These are phyloP conservation scores for Trichosporon inkin DNA, from an alignment of 1,284 basidiomycete species.

Conservation along the genomic window DNA sequence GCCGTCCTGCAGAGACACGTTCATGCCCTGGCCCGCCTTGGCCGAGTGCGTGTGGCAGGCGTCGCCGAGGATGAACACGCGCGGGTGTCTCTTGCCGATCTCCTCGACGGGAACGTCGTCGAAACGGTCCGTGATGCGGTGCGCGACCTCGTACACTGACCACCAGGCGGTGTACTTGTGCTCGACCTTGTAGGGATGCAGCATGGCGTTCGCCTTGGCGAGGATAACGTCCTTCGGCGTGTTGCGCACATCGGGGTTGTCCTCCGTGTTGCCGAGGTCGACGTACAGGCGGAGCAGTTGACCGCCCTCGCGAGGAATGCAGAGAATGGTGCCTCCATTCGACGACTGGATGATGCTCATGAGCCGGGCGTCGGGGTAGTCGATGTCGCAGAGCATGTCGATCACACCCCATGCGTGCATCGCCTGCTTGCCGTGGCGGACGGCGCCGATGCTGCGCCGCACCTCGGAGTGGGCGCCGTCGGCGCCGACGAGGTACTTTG, in stretches of 20 bases:
- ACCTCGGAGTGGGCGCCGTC: constrained; percentile 29
- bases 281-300: constrained; percentile 29
- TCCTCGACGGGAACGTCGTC: constrained; percentile 15
- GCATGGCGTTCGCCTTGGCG: constrained; percentile 60
- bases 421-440: constrained; percentile 39
- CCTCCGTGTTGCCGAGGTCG: constrained; percentile 18
- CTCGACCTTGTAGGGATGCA: constrained; percentile 64
- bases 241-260: constrained; percentile 34
- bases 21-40: constrained; percentile 40
- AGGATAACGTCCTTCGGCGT: constrained; percentile 57
- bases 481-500: constrained; percentile 30
- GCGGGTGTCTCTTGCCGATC: constrained; percentile 10
- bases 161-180: constrained; percentile 42
- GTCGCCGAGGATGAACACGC: constrained; percentile 40
- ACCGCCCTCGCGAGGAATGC: constrained; percentile 37
- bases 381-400: constrained; percentile 29
- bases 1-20: constrained; percentile 35
- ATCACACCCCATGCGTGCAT: constrained; percentile 44
- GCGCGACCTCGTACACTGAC: constrained; percentile 41
- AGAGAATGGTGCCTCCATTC: constrained; percentile 36
- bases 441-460: constrained; percentile 28
- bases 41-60: constrained; percentile 39
- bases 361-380: constrained; percentile 27
- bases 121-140: constrained; percentile 50
- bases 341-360: constrained; percentile 37